phyloP scores from a whole-genome alignment of 768 basidiomycete genomes.

The Suillus lakei region DNA sequence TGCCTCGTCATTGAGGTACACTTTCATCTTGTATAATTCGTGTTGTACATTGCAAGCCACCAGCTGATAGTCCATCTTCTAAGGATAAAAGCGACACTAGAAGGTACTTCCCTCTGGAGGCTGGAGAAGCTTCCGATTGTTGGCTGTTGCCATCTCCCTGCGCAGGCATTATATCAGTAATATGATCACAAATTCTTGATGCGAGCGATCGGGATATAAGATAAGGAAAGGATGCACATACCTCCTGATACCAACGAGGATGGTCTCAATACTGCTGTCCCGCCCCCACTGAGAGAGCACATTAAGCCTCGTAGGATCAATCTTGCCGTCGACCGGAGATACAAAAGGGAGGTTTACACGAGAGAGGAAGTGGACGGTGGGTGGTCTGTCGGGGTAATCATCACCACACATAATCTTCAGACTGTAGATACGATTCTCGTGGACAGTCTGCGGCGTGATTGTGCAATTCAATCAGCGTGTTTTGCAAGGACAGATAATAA shows the following conservation, averaged over 20 bases:
- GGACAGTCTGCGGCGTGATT: conserved; percentile 69
- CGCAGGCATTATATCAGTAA: conserved; percentile 10
- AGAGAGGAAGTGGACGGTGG: conserved; percentile 83
- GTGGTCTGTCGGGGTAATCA: conserved; percentile 76
- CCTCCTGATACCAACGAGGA: conserved; percentile 94
- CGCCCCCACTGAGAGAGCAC: conserved; percentile 80
- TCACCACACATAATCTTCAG: conserved; percentile 87
- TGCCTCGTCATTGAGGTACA: conserved; percentile 6
- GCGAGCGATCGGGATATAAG: neutral
- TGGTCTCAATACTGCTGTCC: conserved; percentile 80
- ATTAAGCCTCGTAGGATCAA: conserved; percentile 72
- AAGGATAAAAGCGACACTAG: conserved; percentile 30
- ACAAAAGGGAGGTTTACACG: conserved; percentile 96
- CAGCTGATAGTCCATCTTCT: neutral
- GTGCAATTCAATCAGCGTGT: neutral
- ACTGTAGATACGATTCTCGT: conserved; percentile 98
- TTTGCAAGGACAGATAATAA: neutral
- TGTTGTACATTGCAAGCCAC: conserved; percentile 10
- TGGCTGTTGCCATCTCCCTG: conserved; percentile 94
- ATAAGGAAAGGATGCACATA: conserved; percentile 30
- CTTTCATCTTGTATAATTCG: conserved; percentile 1
- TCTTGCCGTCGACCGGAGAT: conserved; percentile 70
- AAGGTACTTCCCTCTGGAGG: conserved; percentile 87
- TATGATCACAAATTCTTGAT: neutral
- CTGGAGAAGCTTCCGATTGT: conserved; percentile 93